These are phyloP conservation scores for Elsinoe batatas DNA, from an alignment of 2,329 filamentous ascomycete genomes.

Conservation along the genomic window DNA sequence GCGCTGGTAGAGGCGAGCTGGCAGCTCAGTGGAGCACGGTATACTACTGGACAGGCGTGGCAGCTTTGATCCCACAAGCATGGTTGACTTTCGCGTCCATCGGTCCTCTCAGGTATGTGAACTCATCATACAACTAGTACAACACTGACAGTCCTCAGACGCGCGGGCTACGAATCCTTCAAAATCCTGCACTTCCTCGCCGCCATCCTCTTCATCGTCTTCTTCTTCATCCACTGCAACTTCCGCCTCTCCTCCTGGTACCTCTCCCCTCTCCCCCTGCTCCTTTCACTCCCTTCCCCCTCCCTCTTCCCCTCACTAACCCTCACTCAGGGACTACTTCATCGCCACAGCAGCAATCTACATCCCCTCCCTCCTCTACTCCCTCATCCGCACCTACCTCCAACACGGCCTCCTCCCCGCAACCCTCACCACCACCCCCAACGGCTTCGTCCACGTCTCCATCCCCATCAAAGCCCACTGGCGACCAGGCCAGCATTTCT, in stretches of 20 bases:
- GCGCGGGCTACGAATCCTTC: constrained; percentile 59
- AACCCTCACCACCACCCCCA: constrained; percentile 34
- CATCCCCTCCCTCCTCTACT: constrained; percentile 25
- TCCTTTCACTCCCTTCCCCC: constrained; percentile 40
- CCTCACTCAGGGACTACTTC: constrained; percentile 49
- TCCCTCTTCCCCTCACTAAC: constrained; percentile 25
- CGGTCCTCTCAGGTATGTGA: constrained; percentile 60
- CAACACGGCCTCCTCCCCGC: constrained; percentile 13
- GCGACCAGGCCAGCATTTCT: constrained; percentile 54
- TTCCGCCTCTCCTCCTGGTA: constrained; percentile 50
- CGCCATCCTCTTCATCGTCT: constrained; percentile 52
- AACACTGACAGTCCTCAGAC: constrained; percentile 52
- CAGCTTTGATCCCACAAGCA: constrained; percentile 52
- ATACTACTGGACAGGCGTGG: constrained; percentile 24
- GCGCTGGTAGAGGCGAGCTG: constrained; percentile 45
- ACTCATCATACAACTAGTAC: constrained; percentile 35
- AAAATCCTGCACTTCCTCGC: constrained; percentile 60
- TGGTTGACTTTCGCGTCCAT: constrained; percentile 52
- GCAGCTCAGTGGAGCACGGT: constrained; percentile 48
- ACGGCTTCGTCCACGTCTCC: constrained; percentile 47
- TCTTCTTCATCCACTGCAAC: constrained; percentile 48
- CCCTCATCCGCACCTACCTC: constrained; percentile 26
- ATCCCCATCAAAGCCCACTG: constrained; percentile 49
- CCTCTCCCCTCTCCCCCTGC: constrained; percentile 52
- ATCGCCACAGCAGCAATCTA: constrained; percentile 40